Evolutionary conservation across 257 asterid genomes (phyloP), one percentile per base, ranked within the genome.

Genomic region (Anisodus acutangulus): DNA sequence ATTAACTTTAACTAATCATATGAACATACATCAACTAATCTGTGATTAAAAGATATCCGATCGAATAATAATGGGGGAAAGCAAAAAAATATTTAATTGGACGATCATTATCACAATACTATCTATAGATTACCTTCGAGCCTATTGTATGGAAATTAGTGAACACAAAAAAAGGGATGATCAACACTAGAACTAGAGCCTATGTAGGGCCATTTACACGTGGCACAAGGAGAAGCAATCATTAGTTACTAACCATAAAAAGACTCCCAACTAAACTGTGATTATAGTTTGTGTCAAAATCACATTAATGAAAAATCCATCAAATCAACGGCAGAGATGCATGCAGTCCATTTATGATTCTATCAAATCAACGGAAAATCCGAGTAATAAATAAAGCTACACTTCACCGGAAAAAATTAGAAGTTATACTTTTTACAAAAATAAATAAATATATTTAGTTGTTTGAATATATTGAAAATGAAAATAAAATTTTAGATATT

Each of bases 301-400:
- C 86, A 79, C 51, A n/a, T 31, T 53, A 80, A 55, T 85, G 8
- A 70, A 70, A 13, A 12, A 31, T n/a, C 70, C 47, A 35, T 37
- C 47, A 80, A 82, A 79, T 62, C 85, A 15, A 82, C 86, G 84
- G 83, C 80, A 6, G 57, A 37, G 62, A n/a, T 11, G 39, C 53
- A 37, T 76, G 7, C 81, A 76, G 81, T 76, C 10, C 47, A 76
- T 76, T 76, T 76, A 76, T 51, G 81, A 51, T 22, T 49, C 15
- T 39, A 66, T 82, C 53, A 15, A 26, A 80, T 35, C 64, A 26
- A 70, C 55, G 62, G 63, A 62, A 51, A 70, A 81, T 15, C 45
- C 17, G 19, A 11, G 4, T 66, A 39, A 6, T 19, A 5, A 59
- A n/a, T 5, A 64, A 26, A 64, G 16, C 69, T 53, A 26, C 19